Evolutionary conservation across 78 protist genomes (phyloP).

Genomic region (Mastigamoeba balamuthi): DNA sequence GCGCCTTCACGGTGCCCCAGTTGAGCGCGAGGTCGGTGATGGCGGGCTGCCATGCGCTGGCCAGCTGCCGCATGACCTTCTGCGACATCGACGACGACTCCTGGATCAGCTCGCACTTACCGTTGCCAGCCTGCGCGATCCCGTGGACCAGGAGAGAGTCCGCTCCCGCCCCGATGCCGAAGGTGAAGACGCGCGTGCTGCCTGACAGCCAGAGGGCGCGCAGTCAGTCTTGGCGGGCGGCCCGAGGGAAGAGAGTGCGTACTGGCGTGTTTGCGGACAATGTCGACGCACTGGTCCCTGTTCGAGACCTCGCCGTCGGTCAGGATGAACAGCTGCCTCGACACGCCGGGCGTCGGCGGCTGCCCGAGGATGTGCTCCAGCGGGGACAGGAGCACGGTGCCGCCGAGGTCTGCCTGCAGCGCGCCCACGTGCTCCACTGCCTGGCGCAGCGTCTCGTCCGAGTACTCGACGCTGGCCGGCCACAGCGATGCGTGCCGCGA

Average conservation of each 20-base stretch:
- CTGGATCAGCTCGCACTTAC: background rate
- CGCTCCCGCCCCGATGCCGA: background rate
- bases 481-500: background rate
- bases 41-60: background rate
- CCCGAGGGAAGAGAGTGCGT: too few species aligned
- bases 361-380: background rate
- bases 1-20: background rate
- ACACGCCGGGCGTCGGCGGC: background rate
- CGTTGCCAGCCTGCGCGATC: background rate
- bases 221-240: too few species aligned
- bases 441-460: background rate
- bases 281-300: background rate
- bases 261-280: background rate
- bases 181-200: background rate
- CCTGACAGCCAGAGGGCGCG: too few species aligned
- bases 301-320: background rate
- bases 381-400: background rate
- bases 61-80: background rate
- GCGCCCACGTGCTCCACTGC: background rate
- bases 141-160: background rate
- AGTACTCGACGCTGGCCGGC: background rate
- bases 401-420: background rate
- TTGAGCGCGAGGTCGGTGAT: background rate
- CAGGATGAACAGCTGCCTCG: background rate
- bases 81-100: background rate